A percentile compares a stretch with the other conserved stretches of the same genome.
phyloP scores from a whole-genome alignment of 371 early-diverging fungal genomes.

The Zychaea mexicana region DNA sequence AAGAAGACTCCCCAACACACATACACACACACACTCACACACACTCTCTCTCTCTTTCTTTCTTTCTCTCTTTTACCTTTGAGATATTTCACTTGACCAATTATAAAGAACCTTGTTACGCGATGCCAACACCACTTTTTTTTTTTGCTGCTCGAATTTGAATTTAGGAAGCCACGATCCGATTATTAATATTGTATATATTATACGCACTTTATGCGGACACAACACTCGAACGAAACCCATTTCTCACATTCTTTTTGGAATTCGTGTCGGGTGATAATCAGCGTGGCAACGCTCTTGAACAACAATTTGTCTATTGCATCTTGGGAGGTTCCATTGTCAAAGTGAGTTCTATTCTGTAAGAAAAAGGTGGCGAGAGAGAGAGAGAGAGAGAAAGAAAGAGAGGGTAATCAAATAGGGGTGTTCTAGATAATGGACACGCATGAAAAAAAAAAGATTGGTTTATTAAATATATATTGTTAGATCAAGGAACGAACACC shows the following conservation, averaged over 20 bases:
- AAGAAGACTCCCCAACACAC: too few species aligned
- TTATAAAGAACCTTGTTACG: too few species aligned
- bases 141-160: not conserved
- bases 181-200: slow-evolving; percentile 39
- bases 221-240: slow-evolving; percentile 33
- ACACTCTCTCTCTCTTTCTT: not conserved
- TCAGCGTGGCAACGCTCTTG: slow-evolving; percentile 18
- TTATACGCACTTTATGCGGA: slow-evolving; percentile 38
- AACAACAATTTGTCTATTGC: slow-evolving; percentile 37
- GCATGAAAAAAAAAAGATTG: too few species aligned
- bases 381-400: too few species aligned
- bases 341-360: slow-evolving; percentile 15
- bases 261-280: slow-evolving; percentile 26
- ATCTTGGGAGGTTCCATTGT: slow-evolving; percentile 35
- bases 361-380: not conserved
- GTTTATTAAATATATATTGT: too few species aligned
- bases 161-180: slow-evolving; percentile 14
- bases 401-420: too few species aligned
- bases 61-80: not conserved
- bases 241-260: slow-evolving; percentile 49
- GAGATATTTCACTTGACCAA: not conserved
- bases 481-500: slow-evolving; percentile 28
- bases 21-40: too few species aligned
- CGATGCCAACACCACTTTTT: too few species aligned
- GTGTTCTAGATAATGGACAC: too few species aligned